These are phyloP conservation scores for Gynandropsis gynandra DNA, from an alignment of 345 rosid species.

Conservation along the genomic window DNA sequence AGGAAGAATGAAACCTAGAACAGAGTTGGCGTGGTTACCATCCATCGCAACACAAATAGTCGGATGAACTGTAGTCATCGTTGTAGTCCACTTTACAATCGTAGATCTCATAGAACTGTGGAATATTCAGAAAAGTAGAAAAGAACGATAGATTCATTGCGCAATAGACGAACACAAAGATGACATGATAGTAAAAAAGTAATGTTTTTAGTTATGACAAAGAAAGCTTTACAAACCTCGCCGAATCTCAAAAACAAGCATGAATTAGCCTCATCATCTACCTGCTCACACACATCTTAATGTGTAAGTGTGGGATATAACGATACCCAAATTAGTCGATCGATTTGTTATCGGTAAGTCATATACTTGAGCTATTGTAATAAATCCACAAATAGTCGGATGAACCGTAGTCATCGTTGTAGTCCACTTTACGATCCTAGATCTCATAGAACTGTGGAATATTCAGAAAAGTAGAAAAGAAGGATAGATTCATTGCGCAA, in stretches of 20 bases:
- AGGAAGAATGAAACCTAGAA: too few species aligned
- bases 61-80: too few species aligned
- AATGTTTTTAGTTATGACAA: conserved; percentile 5
- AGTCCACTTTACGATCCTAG: conserved; percentile 15
- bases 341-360: too few species aligned
- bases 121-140: conserved; percentile 1
- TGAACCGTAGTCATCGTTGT: too few species aligned
- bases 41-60: too few species aligned
- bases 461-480: background rate
- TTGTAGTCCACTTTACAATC: conserved; percentile 15
- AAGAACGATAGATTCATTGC: background rate
- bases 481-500: background rate
- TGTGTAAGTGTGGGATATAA: conserved; percentile 11
- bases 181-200: background rate
- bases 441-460: conserved; percentile 21
- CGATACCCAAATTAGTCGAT: background rate
- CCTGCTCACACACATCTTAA: conserved; percentile 22
- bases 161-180: background rate
- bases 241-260: conserved; percentile 25
- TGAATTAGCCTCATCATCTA: conserved; percentile 38
- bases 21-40: too few species aligned
- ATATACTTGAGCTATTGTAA: too few species aligned
- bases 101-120: conserved; percentile 20
- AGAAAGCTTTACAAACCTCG: conserved; percentile 18
- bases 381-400: too few species aligned